These are phyloP conservation scores for Dactylorhiza incarnata DNA, from an alignment of 106 monocot species.

Conservation along the genomic window DNA sequence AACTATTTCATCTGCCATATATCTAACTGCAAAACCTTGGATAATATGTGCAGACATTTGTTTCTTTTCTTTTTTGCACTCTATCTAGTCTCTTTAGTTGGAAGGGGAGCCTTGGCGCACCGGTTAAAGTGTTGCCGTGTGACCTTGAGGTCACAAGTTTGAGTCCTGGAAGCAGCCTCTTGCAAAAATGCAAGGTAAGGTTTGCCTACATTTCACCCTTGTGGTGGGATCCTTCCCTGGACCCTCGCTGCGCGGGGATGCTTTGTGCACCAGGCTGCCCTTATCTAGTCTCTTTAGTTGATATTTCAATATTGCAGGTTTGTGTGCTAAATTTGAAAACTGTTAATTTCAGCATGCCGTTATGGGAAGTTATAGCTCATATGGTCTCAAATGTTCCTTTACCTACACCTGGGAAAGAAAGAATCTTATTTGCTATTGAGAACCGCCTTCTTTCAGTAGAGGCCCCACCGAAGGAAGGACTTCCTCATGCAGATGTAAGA, in stretches of 20 bases:
- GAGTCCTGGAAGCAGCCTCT: no score
- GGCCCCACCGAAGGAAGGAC: conserved; percentile 75
- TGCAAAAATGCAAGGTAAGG: no score
- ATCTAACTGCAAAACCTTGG: neutral
- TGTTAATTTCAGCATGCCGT: conserved; percentile 62
- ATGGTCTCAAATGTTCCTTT: conserved; percentile 84
- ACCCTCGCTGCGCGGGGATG: no score
- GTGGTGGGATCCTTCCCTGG: no score
- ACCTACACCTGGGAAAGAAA: conserved; percentile 80
- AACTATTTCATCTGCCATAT: neutral
- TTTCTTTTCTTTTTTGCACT: neutral
- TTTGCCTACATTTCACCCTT: no score
- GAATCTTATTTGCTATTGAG: conserved; percentile 82
- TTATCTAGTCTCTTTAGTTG: neutral
- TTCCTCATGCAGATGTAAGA: conserved; percentile 96
- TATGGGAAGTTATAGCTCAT: conserved; percentile 86
- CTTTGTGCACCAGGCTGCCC: no score
- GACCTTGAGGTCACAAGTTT: no score
- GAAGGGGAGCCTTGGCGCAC: no score
- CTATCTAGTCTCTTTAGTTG: neutral
- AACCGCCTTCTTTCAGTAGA: conserved; percentile 86
- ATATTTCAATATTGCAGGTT: neutral
- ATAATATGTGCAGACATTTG: neutral
- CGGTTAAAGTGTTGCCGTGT: no score
- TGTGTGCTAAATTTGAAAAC: conserved; percentile 11